Percentiles rank a stretch among this genome's conserved stretches.
These are phyloP conservation scores for Peronospora tabacina DNA, from an alignment of 352 stramenopile genomes.

Conservation along the genomic window DNA sequence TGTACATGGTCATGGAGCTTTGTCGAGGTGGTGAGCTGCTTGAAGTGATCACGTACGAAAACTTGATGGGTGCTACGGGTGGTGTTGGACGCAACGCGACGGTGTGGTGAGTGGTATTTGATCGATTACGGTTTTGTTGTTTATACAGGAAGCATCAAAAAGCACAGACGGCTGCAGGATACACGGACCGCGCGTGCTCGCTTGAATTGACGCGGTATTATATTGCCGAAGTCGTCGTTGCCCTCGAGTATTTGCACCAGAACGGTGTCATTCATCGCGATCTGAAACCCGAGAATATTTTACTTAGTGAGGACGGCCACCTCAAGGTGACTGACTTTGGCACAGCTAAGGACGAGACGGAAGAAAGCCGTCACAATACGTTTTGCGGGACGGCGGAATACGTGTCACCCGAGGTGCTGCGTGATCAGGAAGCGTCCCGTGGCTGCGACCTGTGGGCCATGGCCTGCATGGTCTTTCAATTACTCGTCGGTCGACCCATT, in stretches of 20 bases:
- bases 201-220: slow-evolving; percentile 88
- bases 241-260: slow-evolving; percentile 91
- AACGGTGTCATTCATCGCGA: slow-evolving; percentile 94
- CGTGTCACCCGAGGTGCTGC: slow-evolving; percentile 87
- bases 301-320: slow-evolving; percentile 78
- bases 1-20: slow-evolving; percentile 90
- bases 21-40: slow-evolving; percentile 80
- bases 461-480: slow-evolving; percentile 88
- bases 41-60: slow-evolving; percentile 76
- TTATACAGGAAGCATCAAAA: slow-evolving; percentile 70
- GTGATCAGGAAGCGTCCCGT: slow-evolving; percentile 72
- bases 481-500: slow-evolving; percentile 74
- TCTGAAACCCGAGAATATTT: slow-evolving; percentile 89
- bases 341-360: slow-evolving; percentile 74
- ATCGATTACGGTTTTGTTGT: not conserved
- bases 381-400: slow-evolving; percentile 90
- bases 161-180: slow-evolving; percentile 41
- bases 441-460: slow-evolving; percentile 88
- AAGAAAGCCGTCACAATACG: slow-evolving; percentile 78
- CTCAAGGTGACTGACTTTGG: slow-evolving; percentile 90
- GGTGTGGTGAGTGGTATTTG: too few relatives aligned
- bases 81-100: too few relatives aligned
- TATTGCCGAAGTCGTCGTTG: slow-evolving; percentile 90
- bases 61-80: too few relatives aligned
- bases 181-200: slow-evolving; percentile 62